phyloP scores from a whole-genome alignment of 2,329 filamentous ascomycete species.

The Tolypocladium ovalisporum region DNA sequence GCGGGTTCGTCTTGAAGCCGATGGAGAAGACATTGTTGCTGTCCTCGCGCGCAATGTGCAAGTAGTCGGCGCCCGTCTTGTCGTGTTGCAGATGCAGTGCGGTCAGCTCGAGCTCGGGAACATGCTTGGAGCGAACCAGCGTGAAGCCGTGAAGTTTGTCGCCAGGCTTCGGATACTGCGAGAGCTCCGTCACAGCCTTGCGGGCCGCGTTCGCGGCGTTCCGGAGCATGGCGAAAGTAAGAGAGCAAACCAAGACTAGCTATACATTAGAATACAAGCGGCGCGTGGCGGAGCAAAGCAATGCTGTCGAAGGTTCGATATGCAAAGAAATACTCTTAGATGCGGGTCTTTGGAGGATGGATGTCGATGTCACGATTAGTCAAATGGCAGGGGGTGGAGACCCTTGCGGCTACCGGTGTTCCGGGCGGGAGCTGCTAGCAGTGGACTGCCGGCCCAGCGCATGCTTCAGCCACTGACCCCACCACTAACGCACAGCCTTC shows the following conservation, averaged over 20 bases:
- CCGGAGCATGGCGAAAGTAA: constrained; percentile 33
- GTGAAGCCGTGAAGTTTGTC: constrained; percentile 91
- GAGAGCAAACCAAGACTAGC: background rate
- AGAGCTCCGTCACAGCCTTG: constrained; percentile 64
- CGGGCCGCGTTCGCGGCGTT: constrained; percentile 40
- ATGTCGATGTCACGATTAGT: constrained; percentile 3
- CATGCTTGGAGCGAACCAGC: constrained; percentile 75
- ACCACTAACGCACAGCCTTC: constrained; percentile 1
- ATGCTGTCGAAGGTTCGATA: background rate
- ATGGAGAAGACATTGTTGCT: constrained; percentile 99
- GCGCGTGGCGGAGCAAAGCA: background rate
- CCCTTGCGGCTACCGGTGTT: background rate
- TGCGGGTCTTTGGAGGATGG: background rate
- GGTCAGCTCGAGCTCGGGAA: constrained; percentile 87
- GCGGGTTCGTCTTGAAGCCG: constrained; percentile 97
- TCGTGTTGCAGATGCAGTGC: constrained; percentile 86
- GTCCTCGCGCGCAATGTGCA: constrained; percentile 90
- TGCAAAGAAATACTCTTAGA: background rate
- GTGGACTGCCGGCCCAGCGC: background rate
- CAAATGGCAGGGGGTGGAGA: background rate
- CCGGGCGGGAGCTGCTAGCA: background rate
- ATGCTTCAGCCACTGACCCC: background rate
- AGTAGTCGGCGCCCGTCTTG: constrained; percentile 89
- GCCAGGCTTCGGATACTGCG: constrained; percentile 66
- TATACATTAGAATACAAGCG: background rate